phyloP scores from a whole-genome alignment of 768 basidiomycete genomes.

The Pseudohyphozyma bogoriensis region DNA sequence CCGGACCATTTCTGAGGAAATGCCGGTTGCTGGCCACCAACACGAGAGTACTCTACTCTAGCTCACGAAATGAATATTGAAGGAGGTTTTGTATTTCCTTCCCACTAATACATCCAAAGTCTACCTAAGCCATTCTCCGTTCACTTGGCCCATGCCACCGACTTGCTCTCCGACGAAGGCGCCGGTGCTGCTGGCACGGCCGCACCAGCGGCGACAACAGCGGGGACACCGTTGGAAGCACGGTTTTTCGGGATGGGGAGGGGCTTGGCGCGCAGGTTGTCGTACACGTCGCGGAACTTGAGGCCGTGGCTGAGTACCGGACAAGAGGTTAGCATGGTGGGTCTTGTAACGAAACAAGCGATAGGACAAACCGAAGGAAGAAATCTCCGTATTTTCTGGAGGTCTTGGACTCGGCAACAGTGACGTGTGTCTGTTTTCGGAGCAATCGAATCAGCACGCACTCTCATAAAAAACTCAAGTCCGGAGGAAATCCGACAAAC shows the following conservation, averaged over 20 bases:
- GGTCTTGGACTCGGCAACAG: conserved; percentile 88
- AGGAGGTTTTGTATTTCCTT: neutral
- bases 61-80: neutral
- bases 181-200: neutral
- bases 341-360: conserved; percentile 48
- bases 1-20: no score
- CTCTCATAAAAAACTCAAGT: neutral
- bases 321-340: neutral
- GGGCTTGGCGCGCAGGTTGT: conserved; percentile 20
- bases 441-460: no score
- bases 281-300: conserved; percentile 23
- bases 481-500: conserved; percentile 46
- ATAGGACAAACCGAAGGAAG: conserved; percentile 82
- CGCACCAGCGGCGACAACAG: neutral
- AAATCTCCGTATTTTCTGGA: conserved; percentile 89
- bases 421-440: conserved; percentile 72
- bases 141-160: neutral
- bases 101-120: neutral
- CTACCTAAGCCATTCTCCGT: neutral
- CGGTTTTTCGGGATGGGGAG: conserved; percentile 13
- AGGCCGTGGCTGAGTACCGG: neutral
- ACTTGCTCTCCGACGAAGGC: neutral
- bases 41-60: no score
- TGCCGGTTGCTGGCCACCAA: no score
- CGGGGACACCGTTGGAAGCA: neutral